phyloP scores from a whole-genome alignment of 2,329 filamentous ascomycete genomes.

The Ophiostoma piceae region DNA sequence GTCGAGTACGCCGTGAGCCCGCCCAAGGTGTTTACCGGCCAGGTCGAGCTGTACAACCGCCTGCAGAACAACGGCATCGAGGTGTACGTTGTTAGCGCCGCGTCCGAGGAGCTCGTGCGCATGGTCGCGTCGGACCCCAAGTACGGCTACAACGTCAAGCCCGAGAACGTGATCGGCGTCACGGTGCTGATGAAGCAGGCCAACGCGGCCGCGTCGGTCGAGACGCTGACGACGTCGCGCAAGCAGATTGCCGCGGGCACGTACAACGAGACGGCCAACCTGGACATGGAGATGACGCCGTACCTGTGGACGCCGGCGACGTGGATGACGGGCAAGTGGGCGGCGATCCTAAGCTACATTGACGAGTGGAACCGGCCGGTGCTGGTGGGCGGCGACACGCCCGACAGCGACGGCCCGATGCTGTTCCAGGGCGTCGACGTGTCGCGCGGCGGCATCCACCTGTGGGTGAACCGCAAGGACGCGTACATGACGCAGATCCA shows the following conservation, averaged over 20 bases:
- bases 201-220: background rate
- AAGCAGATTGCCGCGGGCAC: conserved; percentile 14
- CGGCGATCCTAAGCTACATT: conserved; percentile 5
- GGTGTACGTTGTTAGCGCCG: background rate
- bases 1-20: conserved; percentile 1
- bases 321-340: conserved; percentile 14
- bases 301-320: conserved; percentile 14
- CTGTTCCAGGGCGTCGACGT: conserved; percentile 9
- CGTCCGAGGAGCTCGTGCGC: conserved; percentile 8
- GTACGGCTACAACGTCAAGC: conserved; percentile 15
- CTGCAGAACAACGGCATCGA: conserved; percentile 7
- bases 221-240: conserved; percentile 1
- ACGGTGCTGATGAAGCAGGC: background rate
- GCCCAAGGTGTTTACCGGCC: conserved; percentile 4
- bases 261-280: conserved; percentile 13
- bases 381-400: conserved; percentile 7
- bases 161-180: conserved; percentile 11
- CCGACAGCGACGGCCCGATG: conserved; percentile 10
- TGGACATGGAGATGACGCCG: conserved; percentile 8
- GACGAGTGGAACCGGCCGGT: conserved; percentile 2
- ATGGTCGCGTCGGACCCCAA: conserved; percentile 12
- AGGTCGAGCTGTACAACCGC: conserved; percentile 12
- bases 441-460: background rate
- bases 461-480: conserved; percentile 13
- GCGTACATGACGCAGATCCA: background rate